phyloP scores from a whole-genome alignment of 495 filamentous ascomycete species.

The Annulohypoxylon moriforme region DNA sequence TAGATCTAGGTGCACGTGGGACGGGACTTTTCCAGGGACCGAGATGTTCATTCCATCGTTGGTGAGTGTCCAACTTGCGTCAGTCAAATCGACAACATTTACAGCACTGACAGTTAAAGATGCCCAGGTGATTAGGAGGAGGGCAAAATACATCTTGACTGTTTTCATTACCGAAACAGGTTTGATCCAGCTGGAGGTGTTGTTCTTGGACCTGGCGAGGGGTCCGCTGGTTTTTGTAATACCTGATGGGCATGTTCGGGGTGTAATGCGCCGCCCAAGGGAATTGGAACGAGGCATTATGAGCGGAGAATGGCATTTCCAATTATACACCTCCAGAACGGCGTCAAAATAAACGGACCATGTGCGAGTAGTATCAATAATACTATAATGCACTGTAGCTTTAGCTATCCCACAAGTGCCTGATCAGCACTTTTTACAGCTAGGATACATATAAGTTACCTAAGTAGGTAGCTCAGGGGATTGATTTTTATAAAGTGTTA shows the following conservation, averaged over 20 bases:
- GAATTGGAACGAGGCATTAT: background rate
- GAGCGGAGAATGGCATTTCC: background rate
- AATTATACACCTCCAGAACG: background rate
- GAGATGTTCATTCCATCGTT: conserved; percentile 64
- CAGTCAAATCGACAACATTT: conserved; percentile 63
- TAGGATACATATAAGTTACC: too few species aligned
- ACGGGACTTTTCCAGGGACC: conserved; percentile 70
- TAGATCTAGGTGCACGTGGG: conserved; percentile 72
- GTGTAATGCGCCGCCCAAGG: background rate
- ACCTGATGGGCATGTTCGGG: background rate
- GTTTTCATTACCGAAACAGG: background rate
- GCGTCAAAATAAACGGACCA: background rate
- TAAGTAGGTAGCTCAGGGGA: too few species aligned
- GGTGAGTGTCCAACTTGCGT: conserved; percentile 66
- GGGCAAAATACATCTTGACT: conserved; percentile 13
- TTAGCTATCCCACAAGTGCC: too few species aligned
- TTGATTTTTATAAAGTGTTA: too few species aligned
- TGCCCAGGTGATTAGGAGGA: conserved; percentile 13
- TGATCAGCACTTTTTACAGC: too few species aligned
- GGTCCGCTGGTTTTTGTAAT: background rate
- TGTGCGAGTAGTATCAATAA: too few species aligned
- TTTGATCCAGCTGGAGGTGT: background rate
- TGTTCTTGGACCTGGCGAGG: background rate
- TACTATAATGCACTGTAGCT: too few species aligned
- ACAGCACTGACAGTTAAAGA: conserved; percentile 18